phyloP scores from a whole-genome alignment of 345 rosid genomes.

The Linum trigynum region DNA sequence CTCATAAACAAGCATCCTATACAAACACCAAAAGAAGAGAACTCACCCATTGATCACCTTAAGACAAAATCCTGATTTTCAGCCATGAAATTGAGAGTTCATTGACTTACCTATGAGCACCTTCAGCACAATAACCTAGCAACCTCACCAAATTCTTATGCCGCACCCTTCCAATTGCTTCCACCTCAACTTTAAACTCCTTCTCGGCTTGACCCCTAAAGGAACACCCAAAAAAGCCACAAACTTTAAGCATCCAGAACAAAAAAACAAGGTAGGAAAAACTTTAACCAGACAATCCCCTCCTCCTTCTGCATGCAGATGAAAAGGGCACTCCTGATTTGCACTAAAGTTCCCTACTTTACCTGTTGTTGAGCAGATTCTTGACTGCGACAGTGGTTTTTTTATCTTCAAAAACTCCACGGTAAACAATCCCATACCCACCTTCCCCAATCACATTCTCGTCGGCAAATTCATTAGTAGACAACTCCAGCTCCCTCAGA shows the following conservation, averaged over 20 bases:
- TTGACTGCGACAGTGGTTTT: conserved; percentile 64
- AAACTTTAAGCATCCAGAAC: neutral
- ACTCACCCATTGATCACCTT: conserved; percentile 4
- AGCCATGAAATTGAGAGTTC: conserved; percentile 1
- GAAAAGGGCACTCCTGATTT: no score
- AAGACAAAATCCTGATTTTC: conserved; percentile 1
- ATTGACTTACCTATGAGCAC: conserved; percentile 65
- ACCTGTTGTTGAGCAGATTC: conserved; percentile 87
- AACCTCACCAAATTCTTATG: conserved; percentile 94
- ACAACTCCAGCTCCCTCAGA: conserved; percentile 76
- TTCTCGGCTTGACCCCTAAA: conserved; percentile 90
- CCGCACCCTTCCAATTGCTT: conserved; percentile 89
- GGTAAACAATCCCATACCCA: conserved; percentile 89
- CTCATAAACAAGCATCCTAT: conserved; percentile 80
- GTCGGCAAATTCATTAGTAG: conserved; percentile 61
- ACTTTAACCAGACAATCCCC: no score
- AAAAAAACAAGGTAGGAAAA: neutral
- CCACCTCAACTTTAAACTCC: conserved; percentile 95
- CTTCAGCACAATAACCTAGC: conserved; percentile 95
- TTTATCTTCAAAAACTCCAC: conserved; percentile 62
- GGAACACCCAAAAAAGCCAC: neutral
- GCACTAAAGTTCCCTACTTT: no score
- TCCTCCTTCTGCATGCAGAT: no score
- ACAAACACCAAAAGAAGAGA: conserved; percentile 1
- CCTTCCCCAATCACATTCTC: conserved; percentile 95